Evolutionary conservation across 768 basidiomycete genomes (phyloP).

Genomic region (Boletus tomentosulus): DNA sequence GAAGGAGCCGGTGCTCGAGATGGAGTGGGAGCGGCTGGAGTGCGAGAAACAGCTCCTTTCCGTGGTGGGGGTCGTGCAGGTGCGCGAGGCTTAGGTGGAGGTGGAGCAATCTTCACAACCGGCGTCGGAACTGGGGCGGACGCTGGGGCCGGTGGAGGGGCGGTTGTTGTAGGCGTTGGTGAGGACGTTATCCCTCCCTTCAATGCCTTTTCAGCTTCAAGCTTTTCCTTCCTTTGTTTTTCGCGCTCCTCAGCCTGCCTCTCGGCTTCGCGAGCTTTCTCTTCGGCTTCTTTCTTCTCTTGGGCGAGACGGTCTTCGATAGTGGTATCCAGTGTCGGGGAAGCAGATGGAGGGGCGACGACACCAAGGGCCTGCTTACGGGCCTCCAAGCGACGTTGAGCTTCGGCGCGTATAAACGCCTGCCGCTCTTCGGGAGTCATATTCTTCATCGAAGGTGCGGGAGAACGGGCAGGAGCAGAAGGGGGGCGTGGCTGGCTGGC

Average conservation of each 20-base stretch:
- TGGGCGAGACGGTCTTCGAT: constrained; percentile 82
- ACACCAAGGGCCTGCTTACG: constrained; percentile 86
- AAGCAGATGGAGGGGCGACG: constrained; percentile 36
- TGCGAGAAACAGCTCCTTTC: constrained; percentile 10
- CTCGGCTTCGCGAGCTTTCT: constrained; percentile 75
- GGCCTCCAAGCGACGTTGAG: constrained; percentile 75
- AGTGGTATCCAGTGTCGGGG: constrained; percentile 62
- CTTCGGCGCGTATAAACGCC: constrained; percentile 75
- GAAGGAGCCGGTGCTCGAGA: constrained; percentile 20
- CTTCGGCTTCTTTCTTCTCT: constrained; percentile 90
- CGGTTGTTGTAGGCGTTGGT: constrained; percentile 41
- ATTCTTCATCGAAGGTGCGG: constrained; percentile 56
- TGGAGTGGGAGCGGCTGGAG: constrained; percentile 19
- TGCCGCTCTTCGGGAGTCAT: constrained; percentile 85
- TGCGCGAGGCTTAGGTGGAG: constrained; percentile 35
- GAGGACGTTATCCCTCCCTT: constrained; percentile 45
- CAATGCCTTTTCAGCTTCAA: constrained; percentile 70
- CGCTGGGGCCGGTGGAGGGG: constrained; percentile 39
- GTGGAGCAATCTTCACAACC: constrained; percentile 31
- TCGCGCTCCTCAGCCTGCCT: constrained; percentile 79
- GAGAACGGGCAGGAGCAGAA: constrained; percentile 53
- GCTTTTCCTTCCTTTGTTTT: constrained; percentile 59
- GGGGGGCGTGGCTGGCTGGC: constrained; percentile 44
- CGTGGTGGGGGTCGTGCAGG: constrained; percentile 38
- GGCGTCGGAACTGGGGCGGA: constrained; percentile 34